Percentiles rank a stretch among this genome's conserved stretches.
These are phyloP conservation scores for Exidia glandulosa DNA, from an alignment of 768 basidiomycete genomes.

Conservation along the genomic window DNA sequence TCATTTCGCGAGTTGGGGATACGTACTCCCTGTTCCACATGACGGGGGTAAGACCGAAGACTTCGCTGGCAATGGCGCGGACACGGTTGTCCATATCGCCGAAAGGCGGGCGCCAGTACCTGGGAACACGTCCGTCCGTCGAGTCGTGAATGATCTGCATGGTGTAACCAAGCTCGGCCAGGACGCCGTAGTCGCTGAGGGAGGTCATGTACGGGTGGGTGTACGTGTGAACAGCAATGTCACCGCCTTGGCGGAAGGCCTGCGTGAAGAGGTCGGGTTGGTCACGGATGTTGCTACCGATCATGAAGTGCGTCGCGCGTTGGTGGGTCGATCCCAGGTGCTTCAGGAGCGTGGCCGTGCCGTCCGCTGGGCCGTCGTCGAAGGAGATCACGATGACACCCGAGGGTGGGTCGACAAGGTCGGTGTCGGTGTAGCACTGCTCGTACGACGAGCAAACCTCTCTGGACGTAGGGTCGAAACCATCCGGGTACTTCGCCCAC, in stretches of 20 bases:
- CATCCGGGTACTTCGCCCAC: too few species aligned
- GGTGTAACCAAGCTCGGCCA: slow-evolving; percentile 77
- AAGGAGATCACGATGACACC: slow-evolving; percentile 58
- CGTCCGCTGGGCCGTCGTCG: slow-evolving; percentile 61
- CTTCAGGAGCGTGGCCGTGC: not conserved
- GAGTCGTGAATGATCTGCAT: slow-evolving; percentile 69
- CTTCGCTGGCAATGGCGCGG: slow-evolving; percentile 71
- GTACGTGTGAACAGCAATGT: slow-evolving; percentile 40
- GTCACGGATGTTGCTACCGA: slow-evolving; percentile 62
- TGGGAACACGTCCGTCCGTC: slow-evolving; percentile 61
- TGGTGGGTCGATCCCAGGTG: slow-evolving; percentile 19
- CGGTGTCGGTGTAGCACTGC: slow-evolving; percentile 39
- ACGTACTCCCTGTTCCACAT: slow-evolving; percentile 85
- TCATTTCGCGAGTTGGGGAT: not conserved
- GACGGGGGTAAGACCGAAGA: slow-evolving; percentile 74
- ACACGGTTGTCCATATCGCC: slow-evolving; percentile 80
- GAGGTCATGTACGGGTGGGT: slow-evolving; percentile 77
- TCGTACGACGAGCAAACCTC: slow-evolving; percentile 69
- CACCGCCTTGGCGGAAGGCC: not conserved
- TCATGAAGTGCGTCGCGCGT: slow-evolving; percentile 78
- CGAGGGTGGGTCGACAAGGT: slow-evolving; percentile 68
- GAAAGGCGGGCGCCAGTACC: slow-evolving; percentile 83
- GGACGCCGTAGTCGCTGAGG: slow-evolving; percentile 50
- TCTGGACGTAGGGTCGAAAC: slow-evolving; percentile 22
- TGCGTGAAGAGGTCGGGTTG: slow-evolving; percentile 34